Percentiles rank a stretch among this genome's conserved stretches.
Conservation (phyloP, 768 basidiomycete genomes). For the Serendipita sp. region DNA sequence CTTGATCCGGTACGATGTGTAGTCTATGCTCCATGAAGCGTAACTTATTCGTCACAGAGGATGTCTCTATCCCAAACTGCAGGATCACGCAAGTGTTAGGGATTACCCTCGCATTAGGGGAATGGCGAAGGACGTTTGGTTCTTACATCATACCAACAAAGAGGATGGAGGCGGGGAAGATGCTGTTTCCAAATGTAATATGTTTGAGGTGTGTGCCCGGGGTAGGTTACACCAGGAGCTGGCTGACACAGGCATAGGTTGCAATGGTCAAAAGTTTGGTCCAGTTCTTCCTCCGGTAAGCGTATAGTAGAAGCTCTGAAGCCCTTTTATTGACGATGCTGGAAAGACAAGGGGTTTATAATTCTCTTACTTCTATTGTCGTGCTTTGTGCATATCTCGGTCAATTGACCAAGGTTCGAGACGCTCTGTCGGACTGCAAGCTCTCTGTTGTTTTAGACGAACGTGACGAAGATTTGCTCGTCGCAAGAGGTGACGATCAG, state of each 20-base stretch:
- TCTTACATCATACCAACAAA: constrained; percentile 42
- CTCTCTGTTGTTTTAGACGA: constrained; percentile 57
- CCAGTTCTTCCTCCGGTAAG: constrained; percentile 30
- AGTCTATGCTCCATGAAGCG: constrained; percentile 8
- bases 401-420: constrained; percentile 31
- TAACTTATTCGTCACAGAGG: constrained; percentile 21
- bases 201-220: constrained; percentile 36
- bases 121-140: constrained; percentile 47
- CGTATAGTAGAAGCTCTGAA: constrained; percentile 3
- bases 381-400: constrained; percentile 40
- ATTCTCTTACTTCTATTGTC: constrained; percentile 32
- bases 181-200: constrained; percentile 47
- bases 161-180: constrained; percentile 49
- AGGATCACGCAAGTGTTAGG: constrained; percentile 39
- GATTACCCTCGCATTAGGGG: constrained; percentile 43
- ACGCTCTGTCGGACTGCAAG: constrained; percentile 24
- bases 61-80: constrained; percentile 44
- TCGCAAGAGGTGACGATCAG: constrained; percentile 26
- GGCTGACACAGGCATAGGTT: constrained; percentile 27
- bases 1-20: constrained; percentile 32
- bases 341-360: constrained; percentile 32
- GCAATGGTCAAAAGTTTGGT: constrained; percentile 39
- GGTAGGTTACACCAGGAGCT: constrained; percentile 19
- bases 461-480: constrained; percentile 41
- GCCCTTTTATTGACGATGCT: background rate